Conservation (phyloP, 805 yeast species). For the Metschnikowia henanensis region DNA sequence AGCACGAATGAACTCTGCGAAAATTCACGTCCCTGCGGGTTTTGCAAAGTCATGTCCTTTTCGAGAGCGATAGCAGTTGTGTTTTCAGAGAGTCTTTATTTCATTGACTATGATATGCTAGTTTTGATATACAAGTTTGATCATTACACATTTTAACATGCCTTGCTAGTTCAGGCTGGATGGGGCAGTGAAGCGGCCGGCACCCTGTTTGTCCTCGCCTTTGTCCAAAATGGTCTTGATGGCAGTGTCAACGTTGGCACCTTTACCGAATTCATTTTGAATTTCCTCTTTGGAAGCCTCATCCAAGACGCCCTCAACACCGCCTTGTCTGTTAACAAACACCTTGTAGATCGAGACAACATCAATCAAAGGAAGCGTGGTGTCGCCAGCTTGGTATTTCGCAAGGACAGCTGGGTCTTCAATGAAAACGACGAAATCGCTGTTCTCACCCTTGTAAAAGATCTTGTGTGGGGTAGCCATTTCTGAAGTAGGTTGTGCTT, state of each 20-base stretch:
- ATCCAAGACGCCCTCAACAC: slow-evolving; percentile 69
- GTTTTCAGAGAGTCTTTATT: too few species aligned
- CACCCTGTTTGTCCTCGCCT: slow-evolving; percentile 53
- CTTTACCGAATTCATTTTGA: slow-evolving; percentile 63
- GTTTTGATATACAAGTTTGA: background rate
- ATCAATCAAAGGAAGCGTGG: slow-evolving; percentile 56
- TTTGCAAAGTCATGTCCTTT: too few species aligned
- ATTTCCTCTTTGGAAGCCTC: slow-evolving; percentile 69
- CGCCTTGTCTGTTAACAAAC: slow-evolving; percentile 62
- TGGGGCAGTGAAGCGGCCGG: slow-evolving; percentile 12
- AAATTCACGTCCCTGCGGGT: too few species aligned
- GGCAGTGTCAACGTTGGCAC: slow-evolving; percentile 52
- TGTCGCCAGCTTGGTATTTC: slow-evolving; percentile 50
- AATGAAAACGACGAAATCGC: slow-evolving; percentile 66
- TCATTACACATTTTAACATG: background rate
- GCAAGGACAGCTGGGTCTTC: slow-evolving; percentile 52
- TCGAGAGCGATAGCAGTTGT: too few species aligned
- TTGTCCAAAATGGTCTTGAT: slow-evolving; percentile 55
- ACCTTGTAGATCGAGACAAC: slow-evolving; percentile 66
- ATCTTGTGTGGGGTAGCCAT: slow-evolving; percentile 46
- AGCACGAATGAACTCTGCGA: too few species aligned
- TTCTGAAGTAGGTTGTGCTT: background rate
- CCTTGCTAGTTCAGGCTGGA: slow-evolving; percentile 1
- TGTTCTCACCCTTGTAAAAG: slow-evolving; percentile 62
- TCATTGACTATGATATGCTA: too few species aligned